Percentiles rank a stretch among this genome's conserved stretches.
These are phyloP conservation scores for Claviceps digitariae DNA, from an alignment of 2,329 filamentous ascomycete genomes.

Conservation along the genomic window DNA sequence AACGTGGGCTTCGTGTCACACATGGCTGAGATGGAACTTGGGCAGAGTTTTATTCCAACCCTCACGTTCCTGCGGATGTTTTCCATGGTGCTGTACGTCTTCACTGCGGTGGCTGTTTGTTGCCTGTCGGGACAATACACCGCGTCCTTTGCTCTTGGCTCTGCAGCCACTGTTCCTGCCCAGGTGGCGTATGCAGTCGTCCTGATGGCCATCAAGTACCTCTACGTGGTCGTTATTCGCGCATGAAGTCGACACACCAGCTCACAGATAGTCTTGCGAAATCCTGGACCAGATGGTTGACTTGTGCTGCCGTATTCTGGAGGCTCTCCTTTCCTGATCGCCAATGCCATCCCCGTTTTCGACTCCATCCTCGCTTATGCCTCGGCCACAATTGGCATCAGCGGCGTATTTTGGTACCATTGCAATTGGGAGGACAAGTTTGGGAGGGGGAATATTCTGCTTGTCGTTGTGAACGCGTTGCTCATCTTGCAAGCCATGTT, in stretches of 20 bases:
- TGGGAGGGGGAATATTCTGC: background rate
- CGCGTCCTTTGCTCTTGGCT: slow-evolving; percentile 20
- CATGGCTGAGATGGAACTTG: slow-evolving; percentile 23
- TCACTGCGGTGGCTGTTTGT: slow-evolving; percentile 20
- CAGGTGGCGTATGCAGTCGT: slow-evolving; percentile 20
- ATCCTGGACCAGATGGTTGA: slow-evolving; percentile 23
- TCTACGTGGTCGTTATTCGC: slow-evolving; percentile 21
- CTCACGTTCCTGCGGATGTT: slow-evolving; percentile 19
- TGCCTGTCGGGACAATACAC: slow-evolving; percentile 19
- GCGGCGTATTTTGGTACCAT: slow-evolving; percentile 22
- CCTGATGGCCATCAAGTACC: slow-evolving; percentile 15
- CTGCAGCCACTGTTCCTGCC: slow-evolving; percentile 17
- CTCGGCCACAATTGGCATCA: slow-evolving; percentile 23
- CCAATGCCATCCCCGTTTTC: slow-evolving; percentile 24
- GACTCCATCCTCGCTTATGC: slow-evolving; percentile 24
- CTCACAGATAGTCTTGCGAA: slow-evolving; percentile 19
- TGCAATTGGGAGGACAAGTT: slow-evolving; percentile 19
- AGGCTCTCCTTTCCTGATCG: slow-evolving; percentile 20
- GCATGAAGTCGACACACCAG: slow-evolving; percentile 17
- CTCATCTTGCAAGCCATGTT: slow-evolving; percentile 20
- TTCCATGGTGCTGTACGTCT: slow-evolving; percentile 19
- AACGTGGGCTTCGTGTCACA: slow-evolving; percentile 24
- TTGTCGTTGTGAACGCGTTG: slow-evolving; percentile 13
- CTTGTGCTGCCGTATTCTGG: slow-evolving; percentile 21
- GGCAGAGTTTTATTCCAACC: slow-evolving; percentile 18